These are phyloP conservation scores for Lactuca saligna DNA, from an alignment of 129 eudicot species.

Conservation along the genomic window DNA sequence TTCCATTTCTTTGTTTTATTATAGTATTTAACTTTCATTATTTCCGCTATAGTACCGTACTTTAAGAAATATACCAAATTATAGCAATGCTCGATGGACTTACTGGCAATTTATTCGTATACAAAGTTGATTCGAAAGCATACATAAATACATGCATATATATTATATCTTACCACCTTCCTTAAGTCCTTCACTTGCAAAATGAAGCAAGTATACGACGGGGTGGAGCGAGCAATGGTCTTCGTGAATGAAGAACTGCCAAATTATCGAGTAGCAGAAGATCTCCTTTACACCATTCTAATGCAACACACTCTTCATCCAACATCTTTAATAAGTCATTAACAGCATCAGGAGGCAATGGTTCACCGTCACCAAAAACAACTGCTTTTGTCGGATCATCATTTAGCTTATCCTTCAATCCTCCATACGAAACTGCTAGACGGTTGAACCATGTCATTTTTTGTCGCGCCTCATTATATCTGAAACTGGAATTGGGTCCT, in stretches of 20 bases:
- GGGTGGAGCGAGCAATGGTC: slow-evolving; percentile 20
- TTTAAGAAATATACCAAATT: too few species aligned
- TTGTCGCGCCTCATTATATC: slow-evolving; percentile 41
- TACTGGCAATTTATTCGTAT: neutral
- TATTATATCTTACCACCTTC: too few species aligned
- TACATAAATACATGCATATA: neutral
- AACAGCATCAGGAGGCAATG: slow-evolving; percentile 47
- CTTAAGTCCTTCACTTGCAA: neutral
- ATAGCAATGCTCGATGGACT: neutral
- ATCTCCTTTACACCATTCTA: slow-evolving; percentile 31
- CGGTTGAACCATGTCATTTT: slow-evolving; percentile 71
- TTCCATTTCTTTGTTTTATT: too few species aligned
- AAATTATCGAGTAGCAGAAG: slow-evolving; percentile 21
- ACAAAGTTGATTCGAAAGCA: neutral
- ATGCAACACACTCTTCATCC: slow-evolving; percentile 24
- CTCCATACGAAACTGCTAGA: slow-evolving; percentile 58
- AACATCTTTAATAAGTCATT: slow-evolving; percentile 52
- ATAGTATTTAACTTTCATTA: too few species aligned
- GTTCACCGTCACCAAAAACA: slow-evolving; percentile 67
- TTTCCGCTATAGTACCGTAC: too few species aligned
- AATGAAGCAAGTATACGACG: slow-evolving; percentile 29
- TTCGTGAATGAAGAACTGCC: slow-evolving; percentile 28
- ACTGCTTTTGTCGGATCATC: slow-evolving; percentile 57
- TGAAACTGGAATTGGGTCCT: slow-evolving; percentile 65
- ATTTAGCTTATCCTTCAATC: slow-evolving; percentile 1